Evolutionary conservation across 2,329 filamentous ascomycete genomes (phyloP).

Genomic region (Trichoderma sp.): DNA sequence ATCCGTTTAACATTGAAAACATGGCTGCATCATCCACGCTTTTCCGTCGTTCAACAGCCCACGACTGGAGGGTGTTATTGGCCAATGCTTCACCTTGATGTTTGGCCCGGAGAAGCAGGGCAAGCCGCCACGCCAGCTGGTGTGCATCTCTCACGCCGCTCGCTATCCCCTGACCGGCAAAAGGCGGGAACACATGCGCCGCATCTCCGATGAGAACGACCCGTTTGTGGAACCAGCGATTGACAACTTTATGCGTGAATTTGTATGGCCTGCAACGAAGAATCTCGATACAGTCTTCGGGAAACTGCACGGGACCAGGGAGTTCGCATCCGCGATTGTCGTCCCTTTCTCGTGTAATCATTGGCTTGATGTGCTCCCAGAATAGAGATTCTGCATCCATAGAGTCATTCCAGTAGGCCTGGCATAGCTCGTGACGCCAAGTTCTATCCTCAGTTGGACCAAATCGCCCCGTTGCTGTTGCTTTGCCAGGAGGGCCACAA

Average conservation of each 20-base stretch:
- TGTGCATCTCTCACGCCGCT: conserved; percentile 35
- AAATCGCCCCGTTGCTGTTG: neutral
- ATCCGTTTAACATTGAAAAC: conserved; percentile 13
- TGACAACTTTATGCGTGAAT: neutral
- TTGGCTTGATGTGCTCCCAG: neutral
- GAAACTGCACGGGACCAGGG: neutral
- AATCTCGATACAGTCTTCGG: neutral
- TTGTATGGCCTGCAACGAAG: neutral
- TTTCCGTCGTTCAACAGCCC: conserved; percentile 18
- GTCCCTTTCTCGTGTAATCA: neutral
- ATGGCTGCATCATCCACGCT: conserved; percentile 18
- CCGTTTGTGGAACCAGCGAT: conserved; percentile 29
- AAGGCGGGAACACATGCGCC: conserved; percentile 51
- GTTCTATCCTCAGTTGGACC: neutral
- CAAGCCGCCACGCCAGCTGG: conserved; percentile 33
- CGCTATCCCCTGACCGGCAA: conserved; percentile 37
- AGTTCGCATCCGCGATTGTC: neutral
- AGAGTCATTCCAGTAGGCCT: neutral
- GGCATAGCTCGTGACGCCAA: neutral
- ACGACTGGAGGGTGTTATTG: neutral
- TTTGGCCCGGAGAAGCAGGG: neutral
- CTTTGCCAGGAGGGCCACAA: neutral
- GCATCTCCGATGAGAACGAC: conserved; percentile 46
- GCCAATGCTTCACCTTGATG: neutral
- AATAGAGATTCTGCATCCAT: neutral